A percentile compares a stretch with the other conserved stretches of the same genome.
Conservation (phyloP, 257 asterid species). For the Forsythia suspensa region DNA sequence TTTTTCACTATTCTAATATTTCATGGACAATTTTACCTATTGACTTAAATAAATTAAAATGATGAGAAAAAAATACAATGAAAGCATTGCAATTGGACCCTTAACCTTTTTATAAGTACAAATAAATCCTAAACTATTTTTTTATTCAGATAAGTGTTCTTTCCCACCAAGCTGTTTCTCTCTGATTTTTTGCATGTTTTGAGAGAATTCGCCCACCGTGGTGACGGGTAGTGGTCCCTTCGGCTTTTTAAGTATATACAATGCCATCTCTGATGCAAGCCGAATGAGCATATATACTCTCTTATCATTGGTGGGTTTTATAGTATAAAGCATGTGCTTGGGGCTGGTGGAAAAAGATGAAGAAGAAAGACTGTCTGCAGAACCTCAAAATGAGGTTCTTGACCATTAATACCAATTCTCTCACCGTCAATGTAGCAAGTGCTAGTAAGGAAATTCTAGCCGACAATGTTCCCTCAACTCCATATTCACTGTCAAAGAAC, state of each 20-base stretch:
- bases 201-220: constrained; percentile 83
- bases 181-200: constrained; percentile 75
- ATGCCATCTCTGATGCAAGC: constrained; percentile 95
- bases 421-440: constrained; percentile 50
- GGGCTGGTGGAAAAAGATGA: no score
- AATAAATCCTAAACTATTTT: no score
- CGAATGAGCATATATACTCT: constrained; percentile 82
- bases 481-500: constrained; percentile 28
- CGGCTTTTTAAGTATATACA: constrained; percentile 96
- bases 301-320: constrained; percentile 46
- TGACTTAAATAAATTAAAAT: no score
- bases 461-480: constrained; percentile 24
- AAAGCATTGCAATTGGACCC: no score
- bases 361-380: no score
- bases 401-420: constrained; percentile 24
- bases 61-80: no score
- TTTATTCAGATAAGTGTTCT: no score
- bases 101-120: no score
- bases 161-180: constrained; percentile 62
- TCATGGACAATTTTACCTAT: no score
- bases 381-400: no score
- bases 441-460: constrained; percentile 29
- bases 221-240: constrained; percentile 95
- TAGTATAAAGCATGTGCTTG: no score
- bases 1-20: no score